Base-by-base conservation (phyloP, 352 stramenopile species). In the Globisporangium uncinulatum region DNA sequence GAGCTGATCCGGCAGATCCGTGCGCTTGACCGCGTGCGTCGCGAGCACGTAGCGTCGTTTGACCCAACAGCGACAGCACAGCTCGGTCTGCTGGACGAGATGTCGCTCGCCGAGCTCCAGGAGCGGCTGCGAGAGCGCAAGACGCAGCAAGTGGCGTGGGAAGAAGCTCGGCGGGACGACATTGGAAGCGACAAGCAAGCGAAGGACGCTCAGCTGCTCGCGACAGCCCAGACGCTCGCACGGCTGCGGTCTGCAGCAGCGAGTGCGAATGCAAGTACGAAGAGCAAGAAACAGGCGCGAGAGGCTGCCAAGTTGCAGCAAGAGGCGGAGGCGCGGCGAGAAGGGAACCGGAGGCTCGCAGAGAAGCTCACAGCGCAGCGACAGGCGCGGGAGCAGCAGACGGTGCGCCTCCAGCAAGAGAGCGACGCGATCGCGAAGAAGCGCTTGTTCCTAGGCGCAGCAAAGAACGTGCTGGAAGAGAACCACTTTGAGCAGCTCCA, bases 1-100 rank as follows among this genome's bases (percentile, higher is more conserved):
- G 79, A 95, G 54, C 64, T 92, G 39, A 97, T 97, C 51, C 76
- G 86, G 6, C 83, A 93, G 50, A 91, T 97, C 45, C 82, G 83
- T 6, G 86, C 86, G 20, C 52, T 95, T 2, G 83, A 95, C 36
- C 70, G 76, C 8, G 80, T 95, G 3, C 90, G 92, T 45, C 76
- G 76, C 10, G 73, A 91, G 55, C 69, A 93, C 58, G 86, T 96
- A 0, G 74, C 76, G 0, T 75, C 95, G 19, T 98, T 98, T 56
- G 89, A 98, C 60, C 90, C 91, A 0, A 96, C 92, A 3, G 82
- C 94, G 62, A 95, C 76, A 14, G 70, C 74, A 17, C 84, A 95
- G 37, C 67, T 96, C 17, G 89, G 89, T 0, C 48, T 98, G 5
- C 71, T 98, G 11, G 82, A 97, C 19, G 91, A 97, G 58, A 97